Evolutionary conservation across 495 filamentous ascomycete genomes (phyloP), one percentile per base, ranked within the genome.

Genomic region (Penicillium ucsense): DNA sequence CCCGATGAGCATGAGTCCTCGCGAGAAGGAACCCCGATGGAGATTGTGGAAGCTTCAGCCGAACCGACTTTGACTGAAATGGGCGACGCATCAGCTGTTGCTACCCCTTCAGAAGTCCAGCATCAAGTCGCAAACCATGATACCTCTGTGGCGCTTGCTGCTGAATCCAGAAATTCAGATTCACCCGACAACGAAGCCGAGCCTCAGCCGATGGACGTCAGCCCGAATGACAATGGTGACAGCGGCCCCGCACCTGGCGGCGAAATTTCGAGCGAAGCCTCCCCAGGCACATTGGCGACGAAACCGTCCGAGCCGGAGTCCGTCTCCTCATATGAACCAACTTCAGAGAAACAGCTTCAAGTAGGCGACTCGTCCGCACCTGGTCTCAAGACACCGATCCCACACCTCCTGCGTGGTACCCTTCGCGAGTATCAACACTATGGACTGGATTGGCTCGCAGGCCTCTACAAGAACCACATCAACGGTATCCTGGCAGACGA

Each of bases 401-500:
- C 92, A 0, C 86, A 87, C 49, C 74, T 97, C n/a, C 71, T 99
- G 3, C 81, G 94, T 51, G 94, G 94, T 9, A 94, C 81, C 3
- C 73, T 99, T 10, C 86, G 94, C 64, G 89, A 95, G 65, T 99
- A 99, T 57, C 94, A 99, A 51, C 94, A 97, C 56, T 85, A 84
- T 61, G 94, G 94, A 7, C 71, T 99, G 9, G 94, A 99, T 58
- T 99, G 94, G 94, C 84, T 99, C 37, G 88, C 89, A 5, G 82
- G 84, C 1, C 76, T 97, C 4, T 95, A 99, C 65, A 82, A 81
- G n/a, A 91, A 88, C 50, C 78, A 86, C 50, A 92, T 88, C 42
- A 99, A 99, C 61, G 94, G 94, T 36, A 99, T 99, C 43, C 73
- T 99, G n/a, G 94, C 94, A 4, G 94, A 99, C 59, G 94, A 99